Evolutionary conservation across 192 early-diverging fungal genomes (phyloP).

Genomic region (Spizellomyces sp.): DNA sequence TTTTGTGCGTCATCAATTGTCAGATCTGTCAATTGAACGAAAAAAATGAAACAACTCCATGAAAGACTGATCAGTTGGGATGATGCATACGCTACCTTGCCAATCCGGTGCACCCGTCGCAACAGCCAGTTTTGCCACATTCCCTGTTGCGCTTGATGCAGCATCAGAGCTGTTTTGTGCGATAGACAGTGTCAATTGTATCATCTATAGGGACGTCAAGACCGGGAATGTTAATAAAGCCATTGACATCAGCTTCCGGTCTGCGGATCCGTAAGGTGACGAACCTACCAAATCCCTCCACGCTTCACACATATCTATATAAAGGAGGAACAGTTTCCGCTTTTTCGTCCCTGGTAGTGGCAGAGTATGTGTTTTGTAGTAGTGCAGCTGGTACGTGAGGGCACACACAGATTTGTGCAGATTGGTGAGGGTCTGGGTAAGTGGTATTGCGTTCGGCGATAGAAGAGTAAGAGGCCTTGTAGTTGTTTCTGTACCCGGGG

Average conservation of each 20-base stretch:
- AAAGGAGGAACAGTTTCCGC: constrained; percentile 8
- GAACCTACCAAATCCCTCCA: constrained; percentile 29
- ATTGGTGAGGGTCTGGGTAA: constrained; percentile 3
- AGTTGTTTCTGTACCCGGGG: too few species aligned
- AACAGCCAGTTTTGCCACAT: constrained; percentile 53
- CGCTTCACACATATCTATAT: constrained; percentile 6
- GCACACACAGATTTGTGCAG: constrained; percentile 11
- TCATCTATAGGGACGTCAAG: constrained; percentile 34
- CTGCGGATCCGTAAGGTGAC: not conserved
- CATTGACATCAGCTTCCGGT: not conserved
- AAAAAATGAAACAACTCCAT: not conserved
- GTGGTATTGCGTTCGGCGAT: not conserved
- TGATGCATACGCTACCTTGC: constrained; percentile 32
- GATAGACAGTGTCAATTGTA: constrained; percentile 43
- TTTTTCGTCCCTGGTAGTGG: constrained; percentile 10
- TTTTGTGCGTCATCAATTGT: constrained; percentile 46
- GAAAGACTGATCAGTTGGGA: not conserved
- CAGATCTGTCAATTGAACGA: constrained; percentile 33
- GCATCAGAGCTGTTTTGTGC: constrained; percentile 32
- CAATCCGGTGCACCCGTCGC: constrained; percentile 56
- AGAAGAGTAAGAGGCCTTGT: too few species aligned
- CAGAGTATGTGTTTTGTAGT: constrained; percentile 19
- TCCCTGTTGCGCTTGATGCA: constrained; percentile 27
- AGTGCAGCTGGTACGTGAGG: constrained; percentile 12
- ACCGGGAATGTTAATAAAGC: not conserved